Percentiles rank a stretch among this genome's conserved stretches.
Evolutionary conservation across 352 stramenopile genomes (phyloP).

Genomic region (Phytophthora cactorum): DNA sequence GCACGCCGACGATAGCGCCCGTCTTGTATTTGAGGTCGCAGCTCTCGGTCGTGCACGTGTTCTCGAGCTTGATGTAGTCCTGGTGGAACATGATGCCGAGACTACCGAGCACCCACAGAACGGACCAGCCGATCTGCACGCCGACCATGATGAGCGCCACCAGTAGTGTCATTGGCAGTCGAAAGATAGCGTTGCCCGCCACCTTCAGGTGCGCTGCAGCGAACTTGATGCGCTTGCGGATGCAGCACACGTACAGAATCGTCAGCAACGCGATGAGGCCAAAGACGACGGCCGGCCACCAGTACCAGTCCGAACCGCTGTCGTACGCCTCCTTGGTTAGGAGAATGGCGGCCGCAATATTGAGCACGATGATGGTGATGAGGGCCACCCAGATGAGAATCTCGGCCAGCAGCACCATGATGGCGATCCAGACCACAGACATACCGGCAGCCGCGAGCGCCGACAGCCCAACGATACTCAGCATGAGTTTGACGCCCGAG

Average conservation of each 20-base stretch:
- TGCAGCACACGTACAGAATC: constrained; percentile 67
- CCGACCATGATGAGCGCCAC: constrained; percentile 86
- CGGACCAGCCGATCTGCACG: constrained; percentile 86
- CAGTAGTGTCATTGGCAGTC: constrained; percentile 83
- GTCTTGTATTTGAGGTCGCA: constrained; percentile 59
- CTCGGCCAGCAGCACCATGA: constrained; percentile 76
- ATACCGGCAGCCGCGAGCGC: constrained; percentile 63
- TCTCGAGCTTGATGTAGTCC: constrained; percentile 66
- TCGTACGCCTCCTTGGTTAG: constrained; percentile 76
- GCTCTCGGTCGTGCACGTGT: constrained; percentile 49
- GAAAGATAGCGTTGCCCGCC: constrained; percentile 86
- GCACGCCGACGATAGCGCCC: constrained; percentile 63
- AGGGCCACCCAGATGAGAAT: constrained; percentile 64
- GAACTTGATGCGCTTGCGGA: constrained; percentile 92
- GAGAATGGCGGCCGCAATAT: constrained; percentile 62
- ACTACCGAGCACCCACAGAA: constrained; percentile 87
- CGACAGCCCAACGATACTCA: constrained; percentile 61
- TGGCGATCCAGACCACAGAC: constrained; percentile 75
- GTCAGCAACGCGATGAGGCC: constrained; percentile 57
- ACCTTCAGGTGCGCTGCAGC: constrained; percentile 91
- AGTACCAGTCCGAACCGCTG: constrained; percentile 62
- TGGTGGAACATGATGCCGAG: constrained; percentile 85
- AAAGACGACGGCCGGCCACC: constrained; percentile 68
- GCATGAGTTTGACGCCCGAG: constrained; percentile 62
- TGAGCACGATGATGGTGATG: constrained; percentile 39